A percentile compares a stretch with the other conserved stretches of the same genome.
phyloP scores from a whole-genome alignment of 192 early-diverging fungal species.

The Coemansia sp. region DNA sequence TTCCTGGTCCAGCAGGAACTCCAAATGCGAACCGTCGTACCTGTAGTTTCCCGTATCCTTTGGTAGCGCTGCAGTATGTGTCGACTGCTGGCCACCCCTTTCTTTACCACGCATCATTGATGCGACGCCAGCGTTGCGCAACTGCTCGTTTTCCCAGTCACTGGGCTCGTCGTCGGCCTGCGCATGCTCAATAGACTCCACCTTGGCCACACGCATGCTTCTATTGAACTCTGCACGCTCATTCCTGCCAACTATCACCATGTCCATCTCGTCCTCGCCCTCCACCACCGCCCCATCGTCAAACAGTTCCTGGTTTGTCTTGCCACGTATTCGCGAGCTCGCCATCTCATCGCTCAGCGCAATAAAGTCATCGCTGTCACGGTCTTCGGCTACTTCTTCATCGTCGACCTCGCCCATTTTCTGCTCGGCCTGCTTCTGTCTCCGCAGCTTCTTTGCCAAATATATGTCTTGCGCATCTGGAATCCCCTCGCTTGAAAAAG shows the following conservation, averaged over 20 bases:
- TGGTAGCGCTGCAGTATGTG: conserved; percentile 4
- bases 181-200: conserved; percentile 32
- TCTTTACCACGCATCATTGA: not conserved
- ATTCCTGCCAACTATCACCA: conserved; percentile 31
- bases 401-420: conserved; percentile 12
- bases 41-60: conserved; percentile 22
- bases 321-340: conserved; percentile 6
- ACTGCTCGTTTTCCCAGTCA: conserved; percentile 50
- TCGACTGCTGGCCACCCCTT: too few relatives aligned
- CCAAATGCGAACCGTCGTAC: conserved; percentile 30
- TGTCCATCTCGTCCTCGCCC: conserved; percentile 40
- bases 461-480: conserved; percentile 47
- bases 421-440: conserved; percentile 37
- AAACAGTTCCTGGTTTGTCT: not conserved
- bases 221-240: conserved; percentile 31
- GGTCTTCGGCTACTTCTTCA: not conserved
- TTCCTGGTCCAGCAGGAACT: conserved; percentile 39
- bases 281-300: conserved; percentile 13
- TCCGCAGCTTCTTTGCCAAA: conserved; percentile 44
- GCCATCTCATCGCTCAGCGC: conserved; percentile 21
- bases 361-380: conserved; percentile 31
- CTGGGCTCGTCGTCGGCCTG: conserved; percentile 36
- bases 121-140: conserved; percentile 41
- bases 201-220: conserved; percentile 21
- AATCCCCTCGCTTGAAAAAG: conserved; percentile 38